phyloP scores from a whole-genome alignment of 2,329 filamentous ascomycete genomes.

The Coniochaeta prunicola region DNA sequence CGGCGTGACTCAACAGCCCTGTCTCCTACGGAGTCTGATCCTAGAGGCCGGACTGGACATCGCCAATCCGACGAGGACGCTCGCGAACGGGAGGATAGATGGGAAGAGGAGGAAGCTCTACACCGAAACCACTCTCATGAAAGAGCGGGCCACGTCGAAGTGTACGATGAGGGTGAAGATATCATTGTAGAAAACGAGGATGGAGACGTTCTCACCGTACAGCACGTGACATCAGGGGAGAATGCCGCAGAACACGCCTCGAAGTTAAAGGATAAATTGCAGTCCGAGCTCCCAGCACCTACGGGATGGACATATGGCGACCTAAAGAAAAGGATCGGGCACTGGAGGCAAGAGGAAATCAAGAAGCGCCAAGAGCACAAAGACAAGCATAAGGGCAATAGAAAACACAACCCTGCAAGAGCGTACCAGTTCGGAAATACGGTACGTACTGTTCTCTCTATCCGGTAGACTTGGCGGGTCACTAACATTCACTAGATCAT shows the following conservation, averaged over 20 bases:
- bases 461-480: background rate
- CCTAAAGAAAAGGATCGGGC: slow-evolving; percentile 41
- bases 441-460: slow-evolving; percentile 30
- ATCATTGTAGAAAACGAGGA: slow-evolving; percentile 79
- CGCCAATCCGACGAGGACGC: slow-evolving; percentile 3
- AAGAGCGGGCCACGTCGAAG: slow-evolving; percentile 40
- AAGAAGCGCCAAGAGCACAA: slow-evolving; percentile 43
- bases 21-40: slow-evolving; percentile 7
- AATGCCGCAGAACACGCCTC: slow-evolving; percentile 14
- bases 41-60: slow-evolving; percentile 2
- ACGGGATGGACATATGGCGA: slow-evolving; percentile 35
- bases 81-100: slow-evolving; percentile 5
- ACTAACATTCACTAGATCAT: slow-evolving; percentile 52
- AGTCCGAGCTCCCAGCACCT: slow-evolving; percentile 19
- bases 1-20: slow-evolving; percentile 15
- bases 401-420: slow-evolving; percentile 63
- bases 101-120: slow-evolving; percentile 1
- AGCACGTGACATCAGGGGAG: slow-evolving; percentile 25
- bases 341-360: slow-evolving; percentile 53
- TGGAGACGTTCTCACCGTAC: slow-evolving; percentile 73
- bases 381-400: slow-evolving; percentile 45
- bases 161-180: slow-evolving; percentile 74
- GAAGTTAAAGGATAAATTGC: slow-evolving; percentile 21
- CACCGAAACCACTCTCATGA: background rate
- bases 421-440: slow-evolving; percentile 83